Evolutionary conservation across 495 filamentous ascomycete species (phyloP).

Genomic region (Astrocystis sublimbata): DNA sequence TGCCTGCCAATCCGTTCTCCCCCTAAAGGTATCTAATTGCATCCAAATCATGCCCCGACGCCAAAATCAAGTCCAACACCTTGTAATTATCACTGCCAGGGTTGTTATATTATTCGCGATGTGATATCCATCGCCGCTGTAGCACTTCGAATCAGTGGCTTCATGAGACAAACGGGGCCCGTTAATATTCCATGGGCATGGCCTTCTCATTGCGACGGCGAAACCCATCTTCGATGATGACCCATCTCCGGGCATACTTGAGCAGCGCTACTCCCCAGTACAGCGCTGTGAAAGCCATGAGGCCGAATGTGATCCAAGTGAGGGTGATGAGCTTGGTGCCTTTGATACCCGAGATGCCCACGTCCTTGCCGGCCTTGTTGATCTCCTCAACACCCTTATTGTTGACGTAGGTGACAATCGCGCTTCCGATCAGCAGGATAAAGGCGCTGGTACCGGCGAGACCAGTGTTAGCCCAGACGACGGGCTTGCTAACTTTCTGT

Average conservation of each 20-base stretch:
- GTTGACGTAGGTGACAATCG: constrained; percentile 35
- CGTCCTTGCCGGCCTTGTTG: constrained; percentile 32
- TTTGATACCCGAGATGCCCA: constrained; percentile 34
- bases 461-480: constrained; percentile 47
- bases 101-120: too few species aligned
- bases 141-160: too few species aligned
- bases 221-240: constrained; percentile 42
- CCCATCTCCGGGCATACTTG: constrained; percentile 55
- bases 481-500: constrained; percentile 31
- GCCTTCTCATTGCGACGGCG: constrained; percentile 1
- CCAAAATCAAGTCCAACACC: background rate
- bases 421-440: constrained; percentile 28
- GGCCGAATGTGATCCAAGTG: constrained; percentile 65
- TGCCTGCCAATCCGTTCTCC: constrained; percentile 7
- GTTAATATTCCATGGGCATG: background rate
- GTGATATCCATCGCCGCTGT: too few species aligned
- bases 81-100: too few species aligned
- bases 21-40: background rate
- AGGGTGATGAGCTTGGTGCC: constrained; percentile 45
- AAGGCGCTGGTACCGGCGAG: constrained; percentile 33
- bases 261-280: constrained; percentile 52
- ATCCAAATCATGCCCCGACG: constrained; percentile 2
- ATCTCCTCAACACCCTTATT: constrained; percentile 34
- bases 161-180: too few species aligned
- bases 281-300: constrained; percentile 57